phyloP scores from a whole-genome alignment of 73 alveolate species.

The Tetrahymena borealis region DNA sequence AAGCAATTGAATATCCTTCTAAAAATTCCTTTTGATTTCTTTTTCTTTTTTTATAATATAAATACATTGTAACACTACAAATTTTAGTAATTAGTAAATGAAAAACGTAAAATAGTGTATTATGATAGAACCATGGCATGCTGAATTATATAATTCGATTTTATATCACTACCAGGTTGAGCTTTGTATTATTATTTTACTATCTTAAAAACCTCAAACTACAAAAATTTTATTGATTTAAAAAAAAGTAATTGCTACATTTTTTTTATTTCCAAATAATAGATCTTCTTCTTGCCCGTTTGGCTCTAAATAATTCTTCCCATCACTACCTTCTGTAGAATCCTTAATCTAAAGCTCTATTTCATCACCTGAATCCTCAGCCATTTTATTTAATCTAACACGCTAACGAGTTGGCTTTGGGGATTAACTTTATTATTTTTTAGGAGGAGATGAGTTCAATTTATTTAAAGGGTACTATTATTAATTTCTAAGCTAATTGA shows the following conservation, averaged over 20 bases:
- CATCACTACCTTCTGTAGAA: neutral
- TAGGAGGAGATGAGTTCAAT: neutral
- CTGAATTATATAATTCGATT: no score
- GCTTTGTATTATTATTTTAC: no score
- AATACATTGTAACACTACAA: neutral
- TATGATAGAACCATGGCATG: no score
- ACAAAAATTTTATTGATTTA: neutral
- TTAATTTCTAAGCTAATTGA: neutral
- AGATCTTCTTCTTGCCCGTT: neutral
- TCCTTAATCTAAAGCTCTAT: neutral
- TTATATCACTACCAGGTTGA: no score
- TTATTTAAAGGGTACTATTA: neutral
- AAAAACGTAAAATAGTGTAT: no score
- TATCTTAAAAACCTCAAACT: no score
- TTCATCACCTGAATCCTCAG: conserved; percentile 1
- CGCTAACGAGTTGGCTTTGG: neutral
- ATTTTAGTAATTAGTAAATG: neutral
- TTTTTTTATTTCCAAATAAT: neutral
- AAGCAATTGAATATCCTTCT: neutral
- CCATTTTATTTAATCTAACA: neutral
- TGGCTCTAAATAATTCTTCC: neutral
- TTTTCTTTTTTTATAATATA: neutral
- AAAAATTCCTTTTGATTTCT: neutral
- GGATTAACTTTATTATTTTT: neutral
- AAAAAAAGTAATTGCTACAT: neutral